A percentile compares a stretch with the other conserved stretches of the same genome.
phyloP scores from a whole-genome alignment of 2,329 filamentous ascomycete genomes.

The Cercospora beticola region DNA sequence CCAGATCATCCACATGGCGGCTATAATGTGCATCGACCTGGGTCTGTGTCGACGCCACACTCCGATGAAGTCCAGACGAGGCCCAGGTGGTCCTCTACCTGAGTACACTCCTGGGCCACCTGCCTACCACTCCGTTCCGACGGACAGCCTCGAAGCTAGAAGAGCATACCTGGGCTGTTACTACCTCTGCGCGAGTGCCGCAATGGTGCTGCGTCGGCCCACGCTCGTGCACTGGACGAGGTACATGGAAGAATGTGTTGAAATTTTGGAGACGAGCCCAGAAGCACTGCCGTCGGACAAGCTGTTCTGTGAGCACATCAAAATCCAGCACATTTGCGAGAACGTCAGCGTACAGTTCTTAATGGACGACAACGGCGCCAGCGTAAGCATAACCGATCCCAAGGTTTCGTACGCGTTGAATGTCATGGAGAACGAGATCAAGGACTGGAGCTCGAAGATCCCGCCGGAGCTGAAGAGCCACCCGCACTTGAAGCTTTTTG shows the following conservation, averaged over 20 bases:
- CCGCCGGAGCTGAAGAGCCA: conserved; percentile 40
- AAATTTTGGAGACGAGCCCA: conserved; percentile 56
- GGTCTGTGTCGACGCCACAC: conserved; percentile 64
- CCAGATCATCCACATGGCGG: conserved; percentile 77
- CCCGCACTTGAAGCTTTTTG: conserved; percentile 44
- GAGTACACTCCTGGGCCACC: conserved; percentile 35
- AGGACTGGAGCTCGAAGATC: conserved; percentile 47
- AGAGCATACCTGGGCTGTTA: conserved; percentile 63
- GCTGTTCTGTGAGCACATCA: conserved; percentile 57
- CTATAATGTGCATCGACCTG: conserved; percentile 79
- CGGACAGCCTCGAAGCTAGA: conserved; percentile 57
- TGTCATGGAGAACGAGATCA: conserved; percentile 55
- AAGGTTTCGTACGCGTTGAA: conserved; percentile 57
- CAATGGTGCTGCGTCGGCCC: conserved; percentile 59
- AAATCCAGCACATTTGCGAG: conserved; percentile 58
- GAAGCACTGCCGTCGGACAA: conserved; percentile 59
- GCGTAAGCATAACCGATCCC: conserved; percentile 55
- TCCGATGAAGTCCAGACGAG: conserved; percentile 39
- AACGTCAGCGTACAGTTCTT: conserved; percentile 57
- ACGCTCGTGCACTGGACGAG: conserved; percentile 61
- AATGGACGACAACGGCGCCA: conserved; percentile 55
- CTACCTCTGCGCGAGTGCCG: conserved; percentile 58
- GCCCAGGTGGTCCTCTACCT: conserved; percentile 37
- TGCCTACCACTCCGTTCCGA: conserved; percentile 39
- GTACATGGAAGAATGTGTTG: conserved; percentile 63